Base-by-base conservation (phyloP, 2,329 filamentous ascomycete genomes). In the Chaetomium globosum region DNA sequence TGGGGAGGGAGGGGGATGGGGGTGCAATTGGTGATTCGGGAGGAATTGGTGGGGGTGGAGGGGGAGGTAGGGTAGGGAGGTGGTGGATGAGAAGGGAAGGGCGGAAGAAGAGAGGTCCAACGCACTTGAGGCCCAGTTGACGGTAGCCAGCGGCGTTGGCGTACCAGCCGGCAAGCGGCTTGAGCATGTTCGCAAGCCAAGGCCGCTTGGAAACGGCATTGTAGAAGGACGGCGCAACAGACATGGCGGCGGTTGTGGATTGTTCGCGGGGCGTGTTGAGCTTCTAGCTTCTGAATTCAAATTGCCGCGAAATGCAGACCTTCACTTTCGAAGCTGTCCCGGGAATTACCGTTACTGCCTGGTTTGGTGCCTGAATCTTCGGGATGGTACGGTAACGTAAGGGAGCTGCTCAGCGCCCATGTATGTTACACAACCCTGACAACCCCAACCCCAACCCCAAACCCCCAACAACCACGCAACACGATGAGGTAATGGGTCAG, bases 81-180 rank as follows among this genome's bases (percentile, higher is more conserved):
- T 54, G 43, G 39, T 9, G 43, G 60, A 26, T 48, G 31, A 12
- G 43, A 39, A 33, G 19, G 57, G 28, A 7, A 46, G 16, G n/a
- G n/a, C n/a, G n/a, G n/a, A n/a, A n/a, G n/a, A n/a, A 8, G 59
- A 46, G 51, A n/a, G 36, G 6, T 28, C 39, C 52, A 53, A 70
- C 71, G 68, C 89, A 97, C 93, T 85, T 91, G 81, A 97, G 85
- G 75, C 94, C 94, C 76, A 97, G 85, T 86, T 94, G 87, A 81
- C 93, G 90, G 86, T 97, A 97, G 77, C 94, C 94, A 74, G 93
- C 86, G 74, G 92, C 90, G 77, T 94, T 89, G 81, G 82, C 81
- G 83, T 98, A 98, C 92, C 92, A 97, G 76, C 88, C 86, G 80
- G 93, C 87, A 71, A 97, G 77, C 71, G 95, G 95, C 83, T 83